Evolutionary conservation across 139 green algal genomes (phyloP).

Genomic region (Micractinium conductrix): DNA sequence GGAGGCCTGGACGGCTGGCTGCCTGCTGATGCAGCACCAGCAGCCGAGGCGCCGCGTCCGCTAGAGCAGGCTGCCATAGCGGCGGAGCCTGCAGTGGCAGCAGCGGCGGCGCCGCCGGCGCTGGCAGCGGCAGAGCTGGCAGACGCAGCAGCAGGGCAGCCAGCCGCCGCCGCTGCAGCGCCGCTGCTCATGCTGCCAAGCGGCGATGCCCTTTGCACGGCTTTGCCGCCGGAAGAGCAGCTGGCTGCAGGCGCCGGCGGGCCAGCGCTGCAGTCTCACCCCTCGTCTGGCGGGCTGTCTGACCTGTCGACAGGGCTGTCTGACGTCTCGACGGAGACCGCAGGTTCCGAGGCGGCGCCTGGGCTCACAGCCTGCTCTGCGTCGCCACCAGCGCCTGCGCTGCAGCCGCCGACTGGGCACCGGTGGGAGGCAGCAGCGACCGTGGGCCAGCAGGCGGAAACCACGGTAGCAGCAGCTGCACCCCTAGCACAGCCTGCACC

Average conservation of each 20-base stretch:
- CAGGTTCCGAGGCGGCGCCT: not conserved
- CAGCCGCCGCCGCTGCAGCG: too few relatives aligned
- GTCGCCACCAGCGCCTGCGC: not conserved
- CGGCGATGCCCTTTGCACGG: too few relatives aligned
- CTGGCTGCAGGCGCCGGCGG: not conserved
- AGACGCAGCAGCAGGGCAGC: not conserved
- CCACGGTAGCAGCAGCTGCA: too few relatives aligned
- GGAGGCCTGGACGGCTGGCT: not conserved
- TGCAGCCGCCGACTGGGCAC: not conserved
- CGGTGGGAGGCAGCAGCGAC: too few relatives aligned
- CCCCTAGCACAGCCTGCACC: too few relatives aligned
- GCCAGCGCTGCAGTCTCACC: not conserved
- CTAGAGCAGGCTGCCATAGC: not conserved
- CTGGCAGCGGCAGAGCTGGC: not conserved
- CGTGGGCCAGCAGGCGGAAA: too few relatives aligned
- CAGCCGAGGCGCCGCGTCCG: not conserved
- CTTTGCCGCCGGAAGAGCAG: not conserved
- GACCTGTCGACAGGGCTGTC: conserved; percentile 27
- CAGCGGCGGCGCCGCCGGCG: not conserved
- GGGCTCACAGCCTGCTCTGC: too few relatives aligned
- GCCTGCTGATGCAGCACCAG: not conserved
- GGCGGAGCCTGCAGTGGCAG: not conserved
- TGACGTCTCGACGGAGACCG: conserved; percentile 24
- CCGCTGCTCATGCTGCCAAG: too few relatives aligned
- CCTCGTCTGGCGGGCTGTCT: not conserved